Evolutionary conservation across 2,329 filamentous ascomycete genomes (phyloP).

Genomic region (Lasiodiplodia theobromae): DNA sequence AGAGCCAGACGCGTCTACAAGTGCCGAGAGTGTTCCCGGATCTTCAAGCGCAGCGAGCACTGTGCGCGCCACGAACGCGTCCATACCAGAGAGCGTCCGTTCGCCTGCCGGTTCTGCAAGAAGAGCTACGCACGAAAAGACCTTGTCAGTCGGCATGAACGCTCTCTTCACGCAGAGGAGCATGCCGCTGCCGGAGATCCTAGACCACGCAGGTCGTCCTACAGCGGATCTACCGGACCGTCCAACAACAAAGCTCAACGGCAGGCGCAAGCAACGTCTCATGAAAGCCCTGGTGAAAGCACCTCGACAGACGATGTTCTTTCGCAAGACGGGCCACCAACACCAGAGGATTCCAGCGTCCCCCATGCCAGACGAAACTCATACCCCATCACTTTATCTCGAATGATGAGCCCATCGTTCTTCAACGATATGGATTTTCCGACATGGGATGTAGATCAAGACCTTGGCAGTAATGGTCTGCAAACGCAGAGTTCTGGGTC

Average conservation of each 20-base stretch:
- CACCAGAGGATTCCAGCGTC: not conserved
- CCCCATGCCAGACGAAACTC: not conserved
- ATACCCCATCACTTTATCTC: not conserved
- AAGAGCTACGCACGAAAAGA: slow-evolving; percentile 46
- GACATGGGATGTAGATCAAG: not conserved
- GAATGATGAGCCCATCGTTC: slow-evolving; percentile 16
- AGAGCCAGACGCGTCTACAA: slow-evolving; percentile 30
- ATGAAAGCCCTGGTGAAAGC: not conserved
- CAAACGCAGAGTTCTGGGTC: not conserved
- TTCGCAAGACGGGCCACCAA: not conserved
- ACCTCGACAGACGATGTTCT: not conserved
- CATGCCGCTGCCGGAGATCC: not conserved
- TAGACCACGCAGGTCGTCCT: not conserved
- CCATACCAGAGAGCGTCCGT: slow-evolving; percentile 44
- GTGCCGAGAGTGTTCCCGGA: slow-evolving; percentile 41
- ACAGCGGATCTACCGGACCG: not conserved
- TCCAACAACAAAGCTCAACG: not conserved
- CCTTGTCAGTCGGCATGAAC: slow-evolving; percentile 45
- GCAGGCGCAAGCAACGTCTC: not conserved
- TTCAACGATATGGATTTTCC: not conserved
- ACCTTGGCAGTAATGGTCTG: not conserved
- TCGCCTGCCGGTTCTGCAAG: slow-evolving; percentile 43
- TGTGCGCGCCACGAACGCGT: slow-evolving; percentile 45
- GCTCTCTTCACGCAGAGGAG: slow-evolving; percentile 39
- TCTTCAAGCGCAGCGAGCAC: slow-evolving; percentile 46